Conservation (phyloP, 148 eudicot species). For the Amaranthus cruentus region DNA sequence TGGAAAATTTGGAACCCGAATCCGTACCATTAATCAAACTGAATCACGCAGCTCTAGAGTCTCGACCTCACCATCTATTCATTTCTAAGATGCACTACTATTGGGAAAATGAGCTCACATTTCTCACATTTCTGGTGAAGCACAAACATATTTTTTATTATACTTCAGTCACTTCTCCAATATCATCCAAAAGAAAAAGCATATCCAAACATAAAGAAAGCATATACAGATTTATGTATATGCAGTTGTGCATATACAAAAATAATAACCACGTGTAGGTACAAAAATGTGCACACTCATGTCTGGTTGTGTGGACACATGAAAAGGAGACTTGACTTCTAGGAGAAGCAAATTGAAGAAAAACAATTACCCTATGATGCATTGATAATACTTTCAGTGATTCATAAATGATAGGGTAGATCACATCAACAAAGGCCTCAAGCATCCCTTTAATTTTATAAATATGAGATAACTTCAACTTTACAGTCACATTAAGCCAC, state of each 20-base stretch:
- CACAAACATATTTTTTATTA: not conserved
- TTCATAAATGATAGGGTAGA: slow-evolving; percentile 64
- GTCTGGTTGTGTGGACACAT: not conserved
- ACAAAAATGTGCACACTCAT: not conserved
- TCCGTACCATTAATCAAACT: not conserved
- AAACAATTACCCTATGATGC: slow-evolving; percentile 52
- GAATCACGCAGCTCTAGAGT: not conserved
- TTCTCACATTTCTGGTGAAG: not conserved
- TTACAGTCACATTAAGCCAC: slow-evolving; percentile 78
- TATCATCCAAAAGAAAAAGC: not conserved
- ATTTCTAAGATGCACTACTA: not conserved
- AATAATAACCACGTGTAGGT: not conserved
- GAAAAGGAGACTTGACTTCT: not conserved
- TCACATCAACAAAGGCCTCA: slow-evolving; percentile 62
- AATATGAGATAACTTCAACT: slow-evolving; percentile 65
- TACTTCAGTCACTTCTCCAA: not conserved
- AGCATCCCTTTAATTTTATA: slow-evolving; percentile 56
- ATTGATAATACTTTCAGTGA: slow-evolving; percentile 50
- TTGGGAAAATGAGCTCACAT: not conserved
- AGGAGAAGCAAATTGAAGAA: not conserved
- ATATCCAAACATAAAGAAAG: not conserved
- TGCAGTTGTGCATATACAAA: slow-evolving; percentile 1
- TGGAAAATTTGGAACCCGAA: not conserved
- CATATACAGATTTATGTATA: not conserved
- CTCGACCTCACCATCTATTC: not conserved